Conservation (phyloP, 352 stramenopile genomes). For the Globisporangium orthogonon region DNA sequence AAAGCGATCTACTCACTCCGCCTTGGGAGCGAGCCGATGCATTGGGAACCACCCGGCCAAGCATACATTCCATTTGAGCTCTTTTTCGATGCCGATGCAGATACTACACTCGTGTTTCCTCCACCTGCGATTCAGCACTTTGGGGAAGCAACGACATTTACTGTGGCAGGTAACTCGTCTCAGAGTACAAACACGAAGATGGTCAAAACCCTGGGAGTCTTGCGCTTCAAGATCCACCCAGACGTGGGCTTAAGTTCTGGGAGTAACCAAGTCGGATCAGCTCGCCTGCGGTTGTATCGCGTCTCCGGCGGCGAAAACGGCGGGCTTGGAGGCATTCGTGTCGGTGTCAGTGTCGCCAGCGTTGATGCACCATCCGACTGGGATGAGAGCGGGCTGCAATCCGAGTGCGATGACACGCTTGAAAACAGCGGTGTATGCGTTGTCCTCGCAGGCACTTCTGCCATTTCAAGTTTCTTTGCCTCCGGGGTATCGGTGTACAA, state of each 20-base stretch:
- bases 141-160: slow-evolving; percentile 19
- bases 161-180: slow-evolving; percentile 39
- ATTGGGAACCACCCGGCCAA: slow-evolving; percentile 40
- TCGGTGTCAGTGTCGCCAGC: slow-evolving; percentile 31
- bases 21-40: slow-evolving; percentile 48
- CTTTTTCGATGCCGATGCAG: slow-evolving; percentile 22
- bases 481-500: slow-evolving; percentile 19
- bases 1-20: slow-evolving; percentile 26
- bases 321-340: slow-evolving; percentile 42
- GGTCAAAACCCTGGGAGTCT: slow-evolving; percentile 24
- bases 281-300: slow-evolving; percentile 46
- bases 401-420: slow-evolving; percentile 5
- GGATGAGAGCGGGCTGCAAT: slow-evolving; percentile 28
- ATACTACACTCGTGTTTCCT: slow-evolving; percentile 41
- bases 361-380: slow-evolving; percentile 19
- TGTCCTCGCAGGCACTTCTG: slow-evolving; percentile 13
- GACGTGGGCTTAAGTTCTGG: slow-evolving; percentile 23
- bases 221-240: slow-evolving; percentile 35
- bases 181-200: slow-evolving; percentile 22
- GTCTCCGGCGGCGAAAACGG: slow-evolving; percentile 56
- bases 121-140: slow-evolving; percentile 1
- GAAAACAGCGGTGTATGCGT: slow-evolving; percentile 17
- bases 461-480: slow-evolving; percentile 30
- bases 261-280: slow-evolving; percentile 47
- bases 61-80: slow-evolving; percentile 35